Evolutionary conservation across 495 filamentous ascomycete genomes (phyloP), one percentile per base, ranked within the genome.

Genomic region (Aspergillus leporis): DNA sequence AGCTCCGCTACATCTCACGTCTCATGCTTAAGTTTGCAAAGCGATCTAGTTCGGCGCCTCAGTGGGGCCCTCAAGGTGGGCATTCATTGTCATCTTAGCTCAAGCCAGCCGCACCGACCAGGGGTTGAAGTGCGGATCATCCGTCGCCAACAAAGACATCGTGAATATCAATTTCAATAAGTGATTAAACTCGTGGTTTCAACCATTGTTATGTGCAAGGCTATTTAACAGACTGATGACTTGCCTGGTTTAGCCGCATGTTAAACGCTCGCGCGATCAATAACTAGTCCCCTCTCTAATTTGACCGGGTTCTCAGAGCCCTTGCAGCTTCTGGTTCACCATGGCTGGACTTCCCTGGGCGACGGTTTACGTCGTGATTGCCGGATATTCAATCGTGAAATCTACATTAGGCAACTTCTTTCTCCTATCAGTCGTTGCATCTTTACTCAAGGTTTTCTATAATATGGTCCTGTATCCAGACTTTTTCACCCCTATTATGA

Each of bases 401-500:
- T 79, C 77, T 3, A 71, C 63, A 25, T 25, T 68, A 9, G 23
- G 59, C 16, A 73, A 65, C 0, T 64, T 66, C 16, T 25, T 61
- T 6, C 4, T 72, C 5, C 48, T 72, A 0, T 65, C 74, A 14
- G n/a, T 63, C 9, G 32, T 71, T 21, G 30, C 69, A 21, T 58
- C 61, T 10, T 16, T 68, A 0, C 53, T 66, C 0, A 76, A 68
- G 56, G 53, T 70, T 0, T 21, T 82, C 22, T 92, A 85, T 70
- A 70, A 55, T 2, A 63, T 86, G 0, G 55, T 88, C 1, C 60
- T 93, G 34, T 96, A 89, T 61, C 93, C 92, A 7, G 76, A 80
- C 32, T 80, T 85, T 60, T 83, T 96, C 63, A 91, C 86, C 5
- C 91, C 93, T 0, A 56, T 90, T 13, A 81, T 81, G 16, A 72